Base-by-base conservation (phyloP, 768 basidiomycete species). In the Boletus sp. region DNA sequence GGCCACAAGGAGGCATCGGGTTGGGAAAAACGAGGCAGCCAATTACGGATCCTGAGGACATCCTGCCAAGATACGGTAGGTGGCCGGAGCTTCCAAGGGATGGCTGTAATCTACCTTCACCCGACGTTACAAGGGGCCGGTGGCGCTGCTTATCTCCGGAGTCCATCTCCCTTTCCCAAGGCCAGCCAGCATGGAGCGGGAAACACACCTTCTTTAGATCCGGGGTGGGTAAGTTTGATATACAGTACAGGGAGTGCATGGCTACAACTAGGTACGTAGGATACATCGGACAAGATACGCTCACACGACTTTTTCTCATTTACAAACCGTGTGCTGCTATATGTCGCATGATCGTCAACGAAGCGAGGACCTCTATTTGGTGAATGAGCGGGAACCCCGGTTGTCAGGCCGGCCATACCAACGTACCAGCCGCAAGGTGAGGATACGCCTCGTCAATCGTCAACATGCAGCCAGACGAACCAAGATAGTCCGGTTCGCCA, bases 281-380 rank as follows among this genome's bases (percentile, higher is more conserved):
- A 41, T 64, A 57, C 51, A 64, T 39, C 41, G 29, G 25, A 37
- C 51, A n/a, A 30, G 50, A 41, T 41, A 39, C 15, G 23, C 15
- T 34, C 19, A 39, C 39, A 39, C 33, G 25, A 35, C 46, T 29
- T 48, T 27, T 30, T 40, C 40, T 37, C 32, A 14, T 48, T 71
- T 64, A 79, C 51, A 79, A 58, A 42, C 76, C 70, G 57, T 83
- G 72, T 34, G 73, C 70, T 7, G 66, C 76, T 30, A 87, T 84
- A 61, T 85, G 81, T 11, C 83, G 77, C 82, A 87, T 83, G 57
- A 87, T 82, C 66, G 78, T 77, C 41, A 84, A 64, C 1, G 83
- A 79, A 4, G 82, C 82, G 11, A 87, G 74, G 51, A 87, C 66
- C 57, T 87, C 85, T 87, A 67, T 45, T 62, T 38, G 45, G 34